Conservation (phyloP, 345 rosid species). For the Eucalyptus cloeziana region DNA sequence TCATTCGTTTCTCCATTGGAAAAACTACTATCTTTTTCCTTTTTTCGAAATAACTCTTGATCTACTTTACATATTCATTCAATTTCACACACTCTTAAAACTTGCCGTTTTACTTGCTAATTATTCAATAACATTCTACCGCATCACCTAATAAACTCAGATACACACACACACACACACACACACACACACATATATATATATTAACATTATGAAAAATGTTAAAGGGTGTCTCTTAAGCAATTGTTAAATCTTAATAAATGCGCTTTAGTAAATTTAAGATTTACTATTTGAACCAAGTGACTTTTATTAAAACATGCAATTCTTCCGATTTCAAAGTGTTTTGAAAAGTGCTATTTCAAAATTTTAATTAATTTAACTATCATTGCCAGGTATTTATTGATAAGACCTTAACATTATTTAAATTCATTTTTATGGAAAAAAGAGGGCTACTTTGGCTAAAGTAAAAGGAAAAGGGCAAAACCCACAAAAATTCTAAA, state of each 20-base stretch:
- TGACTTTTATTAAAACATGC: not conserved
- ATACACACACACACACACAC: too few relatives aligned
- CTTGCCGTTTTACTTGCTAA: not conserved
- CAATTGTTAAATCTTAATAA: not conserved
- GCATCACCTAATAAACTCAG: not conserved
- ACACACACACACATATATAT: too few relatives aligned
- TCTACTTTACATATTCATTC: not conserved
- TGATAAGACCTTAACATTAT: not conserved
- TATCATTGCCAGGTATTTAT: not conserved
- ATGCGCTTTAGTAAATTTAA: not conserved
- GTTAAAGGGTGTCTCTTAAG: not conserved
- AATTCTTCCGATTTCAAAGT: not conserved
- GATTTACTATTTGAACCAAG: not conserved
- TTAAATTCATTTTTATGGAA: not conserved
- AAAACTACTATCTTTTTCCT: not conserved
- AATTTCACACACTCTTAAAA: too few relatives aligned
- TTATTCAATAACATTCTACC: not conserved
- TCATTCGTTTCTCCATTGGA: not conserved
- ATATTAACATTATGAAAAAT: not conserved
- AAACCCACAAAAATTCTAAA: too few relatives aligned
- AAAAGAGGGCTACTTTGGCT: not conserved
- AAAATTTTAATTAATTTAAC: not conserved
- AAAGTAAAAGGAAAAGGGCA: not conserved
- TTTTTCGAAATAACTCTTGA: not conserved
- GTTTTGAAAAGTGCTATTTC: not conserved